Conservation (phyloP, 768 basidiomycete genomes). For the Termitomyces sp. region DNA sequence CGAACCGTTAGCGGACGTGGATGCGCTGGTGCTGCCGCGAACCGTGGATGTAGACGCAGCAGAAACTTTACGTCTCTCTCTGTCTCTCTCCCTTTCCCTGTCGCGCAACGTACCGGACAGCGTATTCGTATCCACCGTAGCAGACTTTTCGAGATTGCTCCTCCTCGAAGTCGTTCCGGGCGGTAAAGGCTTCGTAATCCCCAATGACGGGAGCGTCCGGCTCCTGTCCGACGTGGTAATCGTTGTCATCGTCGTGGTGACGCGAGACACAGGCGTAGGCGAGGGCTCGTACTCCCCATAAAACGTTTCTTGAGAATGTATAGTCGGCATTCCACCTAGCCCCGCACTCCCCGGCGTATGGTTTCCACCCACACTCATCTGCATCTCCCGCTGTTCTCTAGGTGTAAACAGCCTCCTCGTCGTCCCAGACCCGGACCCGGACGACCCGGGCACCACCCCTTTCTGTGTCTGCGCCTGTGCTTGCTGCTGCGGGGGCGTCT, state of each 20-base stretch:
- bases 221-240: slow-evolving; percentile 34
- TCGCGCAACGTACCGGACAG: slow-evolving; percentile 12
- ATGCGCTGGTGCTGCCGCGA: slow-evolving; percentile 27
- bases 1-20: slow-evolving; percentile 12
- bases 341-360: background rate
- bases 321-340: slow-evolving; percentile 24
- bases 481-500: slow-evolving; percentile 21
- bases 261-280: slow-evolving; percentile 39
- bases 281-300: slow-evolving; percentile 38
- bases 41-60: slow-evolving; percentile 43
- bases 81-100: slow-evolving; percentile 23
- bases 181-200: slow-evolving; percentile 59
- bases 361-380: slow-evolving; percentile 10
- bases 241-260: slow-evolving; percentile 18
- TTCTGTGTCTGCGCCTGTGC: background rate
- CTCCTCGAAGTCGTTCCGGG: slow-evolving; percentile 43
- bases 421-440: background rate
- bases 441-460: background rate
- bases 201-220: slow-evolving; percentile 44
- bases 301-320: slow-evolving; percentile 42
- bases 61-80: slow-evolving; percentile 28
- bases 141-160: slow-evolving; percentile 11
- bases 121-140: slow-evolving; percentile 1
- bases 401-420: slow-evolving; percentile 56
- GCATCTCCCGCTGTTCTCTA: slow-evolving; percentile 51